Evolutionary conservation across 768 basidiomycete genomes (phyloP).

Genomic region (Naganishia onofrii): DNA sequence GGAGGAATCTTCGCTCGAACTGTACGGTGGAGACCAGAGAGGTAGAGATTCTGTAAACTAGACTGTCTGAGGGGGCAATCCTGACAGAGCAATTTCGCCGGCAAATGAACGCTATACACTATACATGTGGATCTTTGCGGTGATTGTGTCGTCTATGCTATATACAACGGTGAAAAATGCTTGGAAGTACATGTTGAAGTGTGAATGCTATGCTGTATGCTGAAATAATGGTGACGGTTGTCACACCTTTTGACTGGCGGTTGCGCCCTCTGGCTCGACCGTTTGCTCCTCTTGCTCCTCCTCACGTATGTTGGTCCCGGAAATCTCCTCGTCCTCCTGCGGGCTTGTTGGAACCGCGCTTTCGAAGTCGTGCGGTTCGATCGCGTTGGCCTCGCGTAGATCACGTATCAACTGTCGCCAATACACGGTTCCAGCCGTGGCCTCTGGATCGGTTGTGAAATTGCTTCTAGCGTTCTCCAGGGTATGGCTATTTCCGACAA

Average conservation of each 20-base stretch:
- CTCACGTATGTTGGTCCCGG: not conserved
- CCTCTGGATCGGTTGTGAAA: slow-evolving; percentile 23
- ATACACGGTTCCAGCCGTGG: slow-evolving; percentile 33
- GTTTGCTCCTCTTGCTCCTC: not conserved
- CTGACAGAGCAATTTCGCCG: too few relatives aligned
- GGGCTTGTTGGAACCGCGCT: not conserved
- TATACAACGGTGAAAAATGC: too few relatives aligned
- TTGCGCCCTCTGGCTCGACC: too few relatives aligned
- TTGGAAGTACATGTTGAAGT: too few relatives aligned
- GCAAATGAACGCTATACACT: too few relatives aligned
- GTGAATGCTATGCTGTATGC: too few relatives aligned
- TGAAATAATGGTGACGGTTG: not conserved
- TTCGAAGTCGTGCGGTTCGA: slow-evolving; percentile 25
- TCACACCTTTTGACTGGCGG: not conserved
- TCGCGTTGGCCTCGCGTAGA: slow-evolving; percentile 30
- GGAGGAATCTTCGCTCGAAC: too few relatives aligned
- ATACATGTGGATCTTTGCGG: too few relatives aligned
- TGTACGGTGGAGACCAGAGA: too few relatives aligned
- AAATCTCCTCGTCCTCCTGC: not conserved
- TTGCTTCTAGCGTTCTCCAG: slow-evolving; percentile 32
- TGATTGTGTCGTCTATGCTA: too few relatives aligned
- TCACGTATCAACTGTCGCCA: slow-evolving; percentile 37
- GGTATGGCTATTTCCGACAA: slow-evolving; percentile 43
- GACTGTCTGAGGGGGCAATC: too few relatives aligned
- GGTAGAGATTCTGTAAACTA: too few relatives aligned